Base-by-base conservation (phyloP, 495 filamentous ascomycete genomes). In the Amorphotheca resinae region DNA sequence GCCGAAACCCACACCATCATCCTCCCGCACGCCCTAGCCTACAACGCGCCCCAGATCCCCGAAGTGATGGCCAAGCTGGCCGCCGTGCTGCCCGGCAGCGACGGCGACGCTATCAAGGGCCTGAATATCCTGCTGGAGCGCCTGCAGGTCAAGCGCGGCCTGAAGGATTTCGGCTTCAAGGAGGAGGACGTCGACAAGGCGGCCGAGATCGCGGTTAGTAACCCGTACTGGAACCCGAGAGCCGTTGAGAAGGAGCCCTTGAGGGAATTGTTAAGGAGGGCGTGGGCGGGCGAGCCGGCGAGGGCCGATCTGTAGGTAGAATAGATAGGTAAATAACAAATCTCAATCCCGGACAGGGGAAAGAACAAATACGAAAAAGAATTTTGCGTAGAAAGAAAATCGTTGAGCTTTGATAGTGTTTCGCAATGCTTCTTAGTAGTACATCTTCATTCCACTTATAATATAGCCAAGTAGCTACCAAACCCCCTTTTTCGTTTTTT, bases 1-100 rank as follows among this genome's bases (percentile, higher is more conserved):
- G 74, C 79, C 2, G 76, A 82, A 52, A 81, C 77, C 0, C 79
- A 84, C 56, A 80, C 76, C 0, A 76, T 79, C 22, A 71, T 82
- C 0, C 59, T 82, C 0, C 76, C 78, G 0, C 79, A 84, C 49
- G 76, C 78, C 1, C 62, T 82, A 9, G 76, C 77, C 0, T 82
- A 82, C 51, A 82, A 82, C 53, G 74, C 76, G 0, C 74, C 78
- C 0, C 66, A 64, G 4, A 68, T 80, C n/a, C 72, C 74, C 1
- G 69, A 67, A 20, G 70, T 69, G 3, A 70, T 80, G 68, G 58
- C 65, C 49, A 69, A 69, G 42, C 55, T 82, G 9, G 76, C 73
- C 0, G 66, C 65, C 2, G 76, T 60, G 3, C 53, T 82, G 9
- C 77, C 79, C 0, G 73, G 62, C 4, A 74, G 70, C 53, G 70